Evolutionary conservation across 139 green algal genomes (phyloP).

Genomic region (Tetradesmus lagerheimii): DNA sequence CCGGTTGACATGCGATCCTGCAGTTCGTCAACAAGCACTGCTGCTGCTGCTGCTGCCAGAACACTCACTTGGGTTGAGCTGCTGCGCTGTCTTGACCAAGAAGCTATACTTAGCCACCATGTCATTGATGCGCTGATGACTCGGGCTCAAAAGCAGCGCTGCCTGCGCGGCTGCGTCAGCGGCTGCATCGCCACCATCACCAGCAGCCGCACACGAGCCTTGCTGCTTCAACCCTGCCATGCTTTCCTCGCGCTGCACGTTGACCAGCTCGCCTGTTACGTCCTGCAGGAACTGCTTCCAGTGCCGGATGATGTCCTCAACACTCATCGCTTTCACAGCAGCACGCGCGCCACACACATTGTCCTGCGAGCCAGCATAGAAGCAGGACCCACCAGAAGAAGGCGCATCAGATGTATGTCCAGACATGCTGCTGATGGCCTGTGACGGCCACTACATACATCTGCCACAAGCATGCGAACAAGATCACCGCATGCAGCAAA

Average conservation of each 20-base stretch:
- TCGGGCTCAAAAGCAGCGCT: background rate
- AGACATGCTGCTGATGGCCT: too few species aligned
- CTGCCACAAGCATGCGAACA: too few species aligned
- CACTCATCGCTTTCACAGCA: constrained; percentile 17
- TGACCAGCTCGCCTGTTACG: background rate
- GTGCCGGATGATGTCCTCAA: constrained; percentile 5
- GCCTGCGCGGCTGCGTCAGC: background rate
- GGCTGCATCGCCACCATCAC: background rate
- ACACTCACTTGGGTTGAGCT: constrained; percentile 28
- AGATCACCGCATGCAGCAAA: too few species aligned
- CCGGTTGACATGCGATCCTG: too few species aligned
- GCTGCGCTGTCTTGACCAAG: constrained; percentile 17
- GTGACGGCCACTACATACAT: too few species aligned
- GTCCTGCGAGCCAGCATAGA: background rate
- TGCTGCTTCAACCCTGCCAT: background rate
- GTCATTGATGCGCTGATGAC: background rate
- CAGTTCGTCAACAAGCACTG: background rate
- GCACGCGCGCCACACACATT: background rate
- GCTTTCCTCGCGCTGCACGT: constrained; percentile 26
- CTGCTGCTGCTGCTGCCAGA: background rate
- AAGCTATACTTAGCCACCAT: constrained; percentile 22
- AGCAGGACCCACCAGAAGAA: background rate
- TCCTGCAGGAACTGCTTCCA: constrained; percentile 44
- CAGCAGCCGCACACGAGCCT: background rate
- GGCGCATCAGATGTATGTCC: too few species aligned